phyloP scores from a whole-genome alignment of 2,329 filamentous ascomycete species.

The Alternaria gaisen region DNA sequence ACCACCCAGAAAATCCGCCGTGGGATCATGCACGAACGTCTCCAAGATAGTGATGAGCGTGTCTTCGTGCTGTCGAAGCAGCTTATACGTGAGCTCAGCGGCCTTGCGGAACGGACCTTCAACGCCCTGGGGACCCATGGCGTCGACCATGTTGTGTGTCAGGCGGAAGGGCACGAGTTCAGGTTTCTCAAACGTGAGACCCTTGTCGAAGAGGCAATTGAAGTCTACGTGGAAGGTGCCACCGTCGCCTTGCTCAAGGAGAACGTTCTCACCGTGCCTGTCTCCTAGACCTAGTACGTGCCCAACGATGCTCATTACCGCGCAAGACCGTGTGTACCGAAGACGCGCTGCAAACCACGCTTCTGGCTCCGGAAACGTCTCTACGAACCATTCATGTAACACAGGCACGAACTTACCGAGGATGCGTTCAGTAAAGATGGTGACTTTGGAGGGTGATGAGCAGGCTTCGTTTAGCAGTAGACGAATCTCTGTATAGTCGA shows the following conservation, averaged over 20 bases:
- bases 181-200: conserved; percentile 91
- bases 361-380: conserved; percentile 91
- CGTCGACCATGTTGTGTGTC: conserved; percentile 98
- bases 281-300: conserved; percentile 93
- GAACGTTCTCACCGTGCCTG: conserved; percentile 95
- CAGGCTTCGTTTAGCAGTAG: conserved; percentile 73
- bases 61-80: conserved; percentile 91
- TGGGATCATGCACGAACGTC: conserved; percentile 96
- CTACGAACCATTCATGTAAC: conserved; percentile 93
- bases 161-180: conserved; percentile 95
- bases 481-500: conserved; percentile 70
- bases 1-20: conserved; percentile 85
- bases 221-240: conserved; percentile 98
- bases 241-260: conserved; percentile 91
- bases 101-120: conserved; percentile 91
- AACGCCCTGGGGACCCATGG: conserved; percentile 93
- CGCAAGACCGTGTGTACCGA: conserved; percentile 89
- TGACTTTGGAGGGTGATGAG: conserved; percentile 67
- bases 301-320: conserved; percentile 99
- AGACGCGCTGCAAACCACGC: conserved; percentile 90
- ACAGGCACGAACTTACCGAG: conserved; percentile 80
- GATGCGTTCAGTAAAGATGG: conserved; percentile 74
- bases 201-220: conserved; percentile 99
- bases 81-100: conserved; percentile 84
- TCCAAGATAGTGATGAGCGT: conserved; percentile 97